Evolutionary conservation across 140 eudicot species (phyloP).

Genomic region (Flaveria floridana): DNA sequence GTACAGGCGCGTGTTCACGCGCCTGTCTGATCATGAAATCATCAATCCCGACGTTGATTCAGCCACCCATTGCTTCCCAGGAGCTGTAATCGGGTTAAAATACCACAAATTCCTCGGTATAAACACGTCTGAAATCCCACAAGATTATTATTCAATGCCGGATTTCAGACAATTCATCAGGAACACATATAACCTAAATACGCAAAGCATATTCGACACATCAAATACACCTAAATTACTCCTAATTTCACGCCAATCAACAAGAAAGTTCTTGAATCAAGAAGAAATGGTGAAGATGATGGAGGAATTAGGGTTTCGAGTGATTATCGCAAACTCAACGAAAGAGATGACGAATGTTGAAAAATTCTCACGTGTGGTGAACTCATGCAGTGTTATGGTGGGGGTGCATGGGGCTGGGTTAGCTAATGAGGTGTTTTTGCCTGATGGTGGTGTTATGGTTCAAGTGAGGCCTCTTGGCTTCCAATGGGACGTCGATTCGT

Average conservation of each 20-base stretch:
- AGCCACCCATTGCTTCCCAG: slow-evolving; percentile 60
- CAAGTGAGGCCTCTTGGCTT: slow-evolving; percentile 61
- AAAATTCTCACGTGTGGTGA: slow-evolving; percentile 45
- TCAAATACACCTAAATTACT: slow-evolving; percentile 32
- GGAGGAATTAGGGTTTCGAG: slow-evolving; percentile 50
- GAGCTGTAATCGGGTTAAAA: slow-evolving; percentile 49
- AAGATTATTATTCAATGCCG: slow-evolving; percentile 40
- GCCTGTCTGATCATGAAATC: slow-evolving; percentile 37
- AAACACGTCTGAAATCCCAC: slow-evolving; percentile 41
- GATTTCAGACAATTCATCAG: slow-evolving; percentile 51
- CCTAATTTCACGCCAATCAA: slow-evolving; percentile 53
- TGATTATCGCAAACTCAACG: slow-evolving; percentile 35
- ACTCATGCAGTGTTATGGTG: slow-evolving; percentile 59
- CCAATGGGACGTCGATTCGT: slow-evolving; percentile 50
- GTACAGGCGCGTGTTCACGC: slow-evolving; percentile 41
- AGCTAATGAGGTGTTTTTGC: slow-evolving; percentile 49
- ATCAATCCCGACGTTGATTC: slow-evolving; percentile 34
- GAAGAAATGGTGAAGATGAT: slow-evolving; percentile 55
- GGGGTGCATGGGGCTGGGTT: slow-evolving; percentile 83
- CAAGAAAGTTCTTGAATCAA: slow-evolving; percentile 60
- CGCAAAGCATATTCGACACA: slow-evolving; percentile 24
- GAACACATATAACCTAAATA: slow-evolving; percentile 34
- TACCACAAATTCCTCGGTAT: slow-evolving; percentile 50
- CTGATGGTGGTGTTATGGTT: slow-evolving; percentile 52
- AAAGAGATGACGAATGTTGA: slow-evolving; percentile 41